Conservation (phyloP, 345 rosid species). For the Acer saccharum region DNA sequence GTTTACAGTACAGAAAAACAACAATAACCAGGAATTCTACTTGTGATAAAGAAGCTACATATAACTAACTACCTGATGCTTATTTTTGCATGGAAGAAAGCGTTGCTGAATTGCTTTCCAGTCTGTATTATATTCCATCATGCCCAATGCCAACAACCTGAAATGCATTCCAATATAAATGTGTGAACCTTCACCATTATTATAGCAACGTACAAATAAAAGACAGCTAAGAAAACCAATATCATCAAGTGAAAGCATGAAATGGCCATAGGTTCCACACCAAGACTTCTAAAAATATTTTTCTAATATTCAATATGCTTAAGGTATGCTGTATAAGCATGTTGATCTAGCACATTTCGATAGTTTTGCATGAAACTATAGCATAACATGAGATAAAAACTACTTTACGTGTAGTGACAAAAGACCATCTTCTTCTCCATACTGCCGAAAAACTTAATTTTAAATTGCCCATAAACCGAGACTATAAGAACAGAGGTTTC, state of each 20-base stretch:
- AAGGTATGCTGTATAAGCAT: not conserved
- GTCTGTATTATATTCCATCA: constrained; percentile 87
- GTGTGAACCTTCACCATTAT: constrained; percentile 10
- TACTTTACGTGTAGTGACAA: not conserved
- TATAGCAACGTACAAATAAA: not conserved
- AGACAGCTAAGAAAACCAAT: not conserved
- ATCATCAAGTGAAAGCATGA: not conserved
- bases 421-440: not conserved
- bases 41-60: not conserved
- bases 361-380: not conserved
- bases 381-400: not conserved
- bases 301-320: not conserved
- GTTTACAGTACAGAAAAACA: not conserved
- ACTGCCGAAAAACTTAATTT: not conserved
- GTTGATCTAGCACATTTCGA: not conserved
- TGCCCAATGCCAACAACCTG: constrained; percentile 87
- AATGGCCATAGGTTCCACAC: not conserved
- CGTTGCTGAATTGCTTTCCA: constrained; percentile 94
- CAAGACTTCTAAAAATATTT: not conserved
- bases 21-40: not conserved
- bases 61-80: constrained; percentile 76
- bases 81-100: constrained; percentile 94
- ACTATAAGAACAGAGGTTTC: not conserved
- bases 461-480: not conserved
- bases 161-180: constrained; percentile 22